Evolutionary conservation across 495 filamentous ascomycete genomes (phyloP), one percentile per base, ranked within the genome.

Genomic region (Penicillium cosmopolitanum): DNA sequence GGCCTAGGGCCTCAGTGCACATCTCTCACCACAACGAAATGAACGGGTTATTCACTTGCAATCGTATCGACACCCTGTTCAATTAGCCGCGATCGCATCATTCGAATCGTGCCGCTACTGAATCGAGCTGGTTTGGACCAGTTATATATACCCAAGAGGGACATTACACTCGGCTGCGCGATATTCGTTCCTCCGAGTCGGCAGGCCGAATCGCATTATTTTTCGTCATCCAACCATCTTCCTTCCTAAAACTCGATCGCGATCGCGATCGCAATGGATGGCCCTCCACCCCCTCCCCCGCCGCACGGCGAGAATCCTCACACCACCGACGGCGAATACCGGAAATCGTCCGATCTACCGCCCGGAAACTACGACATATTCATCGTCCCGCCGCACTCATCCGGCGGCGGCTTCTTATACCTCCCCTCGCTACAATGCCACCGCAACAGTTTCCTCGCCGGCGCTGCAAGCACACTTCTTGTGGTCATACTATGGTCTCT

Each of bases 291-390:
- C 18, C 82, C 82, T 23, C 82, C 83, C 38, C 89, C 86, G 61
- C 85, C 86, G 35, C 89, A 93, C 73, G 89, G 89, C 73, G 81
- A 84, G 50, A 85, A 81, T 52, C 85, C 87, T 52, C 80, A 87
- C 60, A 84, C 73, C 35, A 78, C 72, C 28, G 55, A 80, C 42
- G 78, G 78, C 43, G 75, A 77, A 63, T 80, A 80, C 53, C 76
- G 76, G 62, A 79, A 77, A 65, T 75, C 77, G 28, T 79, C 77
- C 31, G 89, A 86, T 55, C 80, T 96, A 3, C 92, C 91, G 0
- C 75, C 85, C 0, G 91, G 92, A 31, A 92, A 93, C 69, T 98
- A 96, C 77, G 94, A 98, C 75, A 96, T 97, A 75, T 97, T 97
- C 77, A 88, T 98, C 64, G 92, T 98, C 57, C 94, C 95, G 3